These are phyloP conservation scores for Albifimbria verrucaria DNA, from an alignment of 2,329 filamentous ascomycete species.

Conservation along the genomic window DNA sequence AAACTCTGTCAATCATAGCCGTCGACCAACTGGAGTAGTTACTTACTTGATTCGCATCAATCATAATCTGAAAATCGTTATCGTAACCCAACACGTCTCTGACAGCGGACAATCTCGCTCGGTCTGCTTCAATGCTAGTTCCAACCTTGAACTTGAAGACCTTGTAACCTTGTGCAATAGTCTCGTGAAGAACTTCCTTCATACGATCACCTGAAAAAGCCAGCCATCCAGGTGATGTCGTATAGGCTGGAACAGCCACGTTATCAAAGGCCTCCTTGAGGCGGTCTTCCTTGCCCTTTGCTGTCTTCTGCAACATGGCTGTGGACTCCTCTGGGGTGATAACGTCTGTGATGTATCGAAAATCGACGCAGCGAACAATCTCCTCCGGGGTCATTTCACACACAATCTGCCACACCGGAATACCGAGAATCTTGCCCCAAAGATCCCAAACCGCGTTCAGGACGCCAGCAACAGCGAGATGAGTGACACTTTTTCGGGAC, in stretches of 20 bases:
- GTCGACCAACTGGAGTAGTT: background rate
- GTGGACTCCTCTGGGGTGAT: conserved; percentile 82
- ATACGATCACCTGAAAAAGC: conserved; percentile 87
- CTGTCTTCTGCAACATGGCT: conserved; percentile 62
- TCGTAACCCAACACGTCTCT: conserved; percentile 79
- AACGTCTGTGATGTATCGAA: conserved; percentile 92
- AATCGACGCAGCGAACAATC: conserved; percentile 85
- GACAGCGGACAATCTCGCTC: conserved; percentile 67
- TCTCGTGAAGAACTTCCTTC: conserved; percentile 70
- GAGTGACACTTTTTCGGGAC: conserved; percentile 88
- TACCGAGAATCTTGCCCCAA: conserved; percentile 83
- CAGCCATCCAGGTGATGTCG: conserved; percentile 87
- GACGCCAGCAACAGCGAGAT: conserved; percentile 83
- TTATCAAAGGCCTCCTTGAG: conserved; percentile 70
- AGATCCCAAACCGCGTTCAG: conserved; percentile 93
- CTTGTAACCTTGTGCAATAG: conserved; percentile 70
- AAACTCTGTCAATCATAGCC: background rate
- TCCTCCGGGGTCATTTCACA: conserved; percentile 88
- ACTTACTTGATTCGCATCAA: conserved; percentile 66
- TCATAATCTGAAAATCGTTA: conserved; percentile 80
- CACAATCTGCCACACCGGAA: conserved; percentile 88
- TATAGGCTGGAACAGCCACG: conserved; percentile 83
- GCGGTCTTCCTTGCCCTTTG: conserved; percentile 66
- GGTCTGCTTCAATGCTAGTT: conserved; percentile 67
- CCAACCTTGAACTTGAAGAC: conserved; percentile 94